Base-by-base conservation (phyloP, 345 rosid species). In the Cardiospermum halicacabum region DNA sequence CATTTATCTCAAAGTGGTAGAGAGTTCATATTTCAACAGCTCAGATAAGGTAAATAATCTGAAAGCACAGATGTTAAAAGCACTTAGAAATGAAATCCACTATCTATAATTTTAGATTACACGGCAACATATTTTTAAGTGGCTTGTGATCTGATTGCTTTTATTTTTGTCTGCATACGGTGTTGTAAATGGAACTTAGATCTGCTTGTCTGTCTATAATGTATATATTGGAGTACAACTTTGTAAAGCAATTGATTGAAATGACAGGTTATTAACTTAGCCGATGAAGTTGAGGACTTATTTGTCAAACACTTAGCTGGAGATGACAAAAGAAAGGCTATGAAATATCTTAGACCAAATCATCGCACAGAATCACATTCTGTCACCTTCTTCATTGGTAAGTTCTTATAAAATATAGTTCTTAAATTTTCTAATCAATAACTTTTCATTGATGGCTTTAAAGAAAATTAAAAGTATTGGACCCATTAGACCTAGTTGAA, bases 321-420 rank as follows among this genome's bases (percentile, higher is more conserved):
- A 60, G 99, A 89, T 11, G 92, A 95, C 80, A 78, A 82, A n/a
- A 83, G 82, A 77, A 91, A 85, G 77, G 98, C 89, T 7, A 81
- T 85, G 89, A 95, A 84, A 76, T 95, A 89, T 79, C 92, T 95
- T 62, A 89, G 76, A 70, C 96, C 97, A 15, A 82, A 76, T 67
- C 96, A 89, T 27, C 91, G 73, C 32, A 78, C 81, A 80, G 97
- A 91, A 63, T 91, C 98, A 25, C 99, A 91, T 56, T 39, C 84
- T 67, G 82, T 82, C 59, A 95, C 99, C 55, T 95, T 91, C 82
- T 89, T 89, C 84, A 84, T 87, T 58, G 99, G 99, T 89, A 64
- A 88, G 87, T 77, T 70, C 42, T 56, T 27, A 40, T n/a, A 58
- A 36, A 34, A 5, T 34, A 5, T 4, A 36, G 26, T 51, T 40